Percentiles rank a stretch among this genome's conserved stretches.
Conservation (phyloP, 805 yeast genomes). For the Spathaspora girioi region DNA sequence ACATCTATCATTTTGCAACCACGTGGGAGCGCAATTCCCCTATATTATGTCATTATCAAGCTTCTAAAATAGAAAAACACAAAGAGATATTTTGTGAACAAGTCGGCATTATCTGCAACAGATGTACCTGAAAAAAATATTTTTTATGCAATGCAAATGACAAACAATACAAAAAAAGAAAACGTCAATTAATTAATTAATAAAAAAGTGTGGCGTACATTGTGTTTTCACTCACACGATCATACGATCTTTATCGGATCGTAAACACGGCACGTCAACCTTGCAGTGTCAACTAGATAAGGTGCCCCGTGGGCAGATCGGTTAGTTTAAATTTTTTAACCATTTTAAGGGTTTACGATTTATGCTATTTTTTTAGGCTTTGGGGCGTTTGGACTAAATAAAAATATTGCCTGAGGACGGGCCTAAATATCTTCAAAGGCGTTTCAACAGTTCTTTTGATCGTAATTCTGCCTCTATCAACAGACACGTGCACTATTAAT, state of each 20-base stretch:
- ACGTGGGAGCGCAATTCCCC: neutral
- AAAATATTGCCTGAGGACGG: too few relatives aligned
- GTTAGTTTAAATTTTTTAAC: neutral
- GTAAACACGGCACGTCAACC: neutral
- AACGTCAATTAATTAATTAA: neutral
- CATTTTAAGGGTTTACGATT: neutral
- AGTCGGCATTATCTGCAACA: neutral
- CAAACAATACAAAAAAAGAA: neutral
- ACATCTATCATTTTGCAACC: neutral
- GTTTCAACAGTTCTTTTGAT: too few relatives aligned
- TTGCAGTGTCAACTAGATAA: neutral
- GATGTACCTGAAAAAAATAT: neutral
- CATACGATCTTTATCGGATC: neutral
- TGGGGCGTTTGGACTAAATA: too few relatives aligned
- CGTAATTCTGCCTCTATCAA: too few relatives aligned
- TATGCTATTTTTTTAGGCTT: neutral
- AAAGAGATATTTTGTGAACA: neutral
- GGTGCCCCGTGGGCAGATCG: neutral
- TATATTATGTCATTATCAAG: neutral
- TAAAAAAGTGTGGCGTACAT: neutral
- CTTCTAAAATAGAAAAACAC: neutral
- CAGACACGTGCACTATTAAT: too few relatives aligned
- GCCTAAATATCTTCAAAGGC: too few relatives aligned
- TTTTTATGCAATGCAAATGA: neutral
- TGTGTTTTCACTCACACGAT: neutral